Evolutionary conservation across 345 rosid species (phyloP).

Genomic region (Eucalyptus albens): DNA sequence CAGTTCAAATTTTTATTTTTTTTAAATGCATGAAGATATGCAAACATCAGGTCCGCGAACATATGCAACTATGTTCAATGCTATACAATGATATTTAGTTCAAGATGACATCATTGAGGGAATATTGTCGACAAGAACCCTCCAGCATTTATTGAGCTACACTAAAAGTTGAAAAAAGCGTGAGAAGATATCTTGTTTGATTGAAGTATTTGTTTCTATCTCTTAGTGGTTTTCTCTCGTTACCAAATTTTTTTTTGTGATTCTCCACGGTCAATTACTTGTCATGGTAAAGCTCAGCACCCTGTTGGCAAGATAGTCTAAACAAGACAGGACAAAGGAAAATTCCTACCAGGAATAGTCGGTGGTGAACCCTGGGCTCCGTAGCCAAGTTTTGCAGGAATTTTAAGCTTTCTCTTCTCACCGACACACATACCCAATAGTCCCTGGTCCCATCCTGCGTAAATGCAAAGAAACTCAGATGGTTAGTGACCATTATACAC

Average conservation of each 20-base stretch:
- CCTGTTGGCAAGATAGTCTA: not conserved
- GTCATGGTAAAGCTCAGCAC: not conserved
- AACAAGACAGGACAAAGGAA: not conserved
- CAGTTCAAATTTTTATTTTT: not conserved
- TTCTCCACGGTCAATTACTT: not conserved
- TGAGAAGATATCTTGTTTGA: not conserved
- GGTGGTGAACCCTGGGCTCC: conserved; percentile 92
- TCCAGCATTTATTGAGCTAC: not conserved
- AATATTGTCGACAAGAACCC: not conserved
- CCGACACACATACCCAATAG: conserved; percentile 79
- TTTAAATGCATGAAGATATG: not conserved
- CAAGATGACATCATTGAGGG: not conserved
- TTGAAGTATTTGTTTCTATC: not conserved
- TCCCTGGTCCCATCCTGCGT: conserved; percentile 97
- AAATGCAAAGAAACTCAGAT: not conserved
- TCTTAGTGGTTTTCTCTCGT: not conserved
- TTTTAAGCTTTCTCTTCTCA: conserved; percentile 88
- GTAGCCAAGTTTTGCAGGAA: conserved; percentile 91
- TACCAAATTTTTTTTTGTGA: not conserved
- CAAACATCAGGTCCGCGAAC: not conserved
- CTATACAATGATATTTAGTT: not conserved
- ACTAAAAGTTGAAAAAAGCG: not conserved
- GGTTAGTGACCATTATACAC: not conserved
- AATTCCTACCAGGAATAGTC: conserved; percentile 67
- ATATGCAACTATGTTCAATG: not conserved